Percentiles rank a stretch among this genome's conserved stretches.
Evolutionary conservation across 2,329 filamentous ascomycete species (phyloP).

Genomic region (Seiridium unicorne): DNA sequence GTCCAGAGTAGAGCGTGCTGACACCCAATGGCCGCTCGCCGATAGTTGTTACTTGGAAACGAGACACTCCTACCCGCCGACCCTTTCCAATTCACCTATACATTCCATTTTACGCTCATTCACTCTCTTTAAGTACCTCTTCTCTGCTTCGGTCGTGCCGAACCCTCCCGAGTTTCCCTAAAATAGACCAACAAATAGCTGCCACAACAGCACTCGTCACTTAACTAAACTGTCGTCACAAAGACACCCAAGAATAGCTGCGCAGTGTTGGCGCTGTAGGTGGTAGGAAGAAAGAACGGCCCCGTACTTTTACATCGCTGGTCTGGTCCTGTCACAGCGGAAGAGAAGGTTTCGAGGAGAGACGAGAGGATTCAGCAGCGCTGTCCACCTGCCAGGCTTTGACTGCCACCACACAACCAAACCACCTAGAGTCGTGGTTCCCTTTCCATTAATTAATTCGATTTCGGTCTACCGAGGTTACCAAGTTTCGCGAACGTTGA

Average conservation of each 20-base stretch:
- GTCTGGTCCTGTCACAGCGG: conserved; percentile 2
- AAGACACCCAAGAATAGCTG: not conserved
- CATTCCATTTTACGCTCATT: conserved; percentile 18
- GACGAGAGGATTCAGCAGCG: conserved; percentile 49
- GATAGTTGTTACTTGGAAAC: conserved; percentile 20
- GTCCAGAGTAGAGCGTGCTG: conserved; percentile 14
- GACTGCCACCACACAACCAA: conserved; percentile 9
- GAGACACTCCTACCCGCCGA: conserved; percentile 11
- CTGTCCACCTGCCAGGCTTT: conserved; percentile 38
- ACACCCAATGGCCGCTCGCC: conserved; percentile 22
- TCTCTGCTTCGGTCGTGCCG: not conserved
- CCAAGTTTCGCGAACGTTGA: not conserved
- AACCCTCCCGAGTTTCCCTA: not conserved
- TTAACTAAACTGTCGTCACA: not conserved
- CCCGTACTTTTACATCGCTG: not conserved
- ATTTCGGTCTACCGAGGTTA: not conserved
- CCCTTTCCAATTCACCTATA: conserved; percentile 21
- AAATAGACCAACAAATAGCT: not conserved
- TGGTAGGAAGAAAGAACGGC: not conserved
- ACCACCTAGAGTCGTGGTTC: conserved; percentile 4
- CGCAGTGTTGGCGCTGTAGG: not conserved
- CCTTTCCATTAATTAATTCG: not conserved
- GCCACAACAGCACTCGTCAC: not conserved
- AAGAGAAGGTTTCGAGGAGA: conserved; percentile 21
- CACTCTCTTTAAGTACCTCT: conserved; percentile 10